These are phyloP conservation scores for Xylaria sp. DNA, from an alignment of 2,329 filamentous ascomycete genomes.

Conservation along the genomic window DNA sequence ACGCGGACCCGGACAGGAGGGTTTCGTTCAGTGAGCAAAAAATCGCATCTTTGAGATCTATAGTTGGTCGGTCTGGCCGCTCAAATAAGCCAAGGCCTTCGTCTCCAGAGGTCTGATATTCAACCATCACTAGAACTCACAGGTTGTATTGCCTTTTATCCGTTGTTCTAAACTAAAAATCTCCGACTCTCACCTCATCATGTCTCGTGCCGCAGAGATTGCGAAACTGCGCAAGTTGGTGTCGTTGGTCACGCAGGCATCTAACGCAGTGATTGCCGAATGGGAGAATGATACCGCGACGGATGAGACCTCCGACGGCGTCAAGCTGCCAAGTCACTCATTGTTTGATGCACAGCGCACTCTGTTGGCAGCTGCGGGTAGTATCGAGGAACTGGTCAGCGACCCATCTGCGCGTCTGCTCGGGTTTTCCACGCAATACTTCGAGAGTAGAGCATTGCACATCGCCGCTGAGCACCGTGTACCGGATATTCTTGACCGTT, in stretches of 20 bases:
- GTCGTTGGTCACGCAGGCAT: background rate
- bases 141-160: background rate
- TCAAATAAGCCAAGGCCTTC: background rate
- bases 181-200: background rate
- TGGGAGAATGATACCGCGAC: background rate
- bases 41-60: background rate
- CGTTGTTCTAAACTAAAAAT: background rate
- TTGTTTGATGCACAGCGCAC: conserved; percentile 34
- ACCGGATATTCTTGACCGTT: conserved; percentile 31
- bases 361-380: conserved; percentile 31
- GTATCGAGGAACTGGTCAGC: conserved; percentile 32
- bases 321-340: conserved; percentile 11
- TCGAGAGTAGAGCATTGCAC: conserved; percentile 33
- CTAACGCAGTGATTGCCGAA: background rate
- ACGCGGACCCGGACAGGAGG: background rate
- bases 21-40: background rate
- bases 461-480: conserved; percentile 33
- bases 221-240: background rate
- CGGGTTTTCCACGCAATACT: conserved; percentile 34
- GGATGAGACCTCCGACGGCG: background rate
- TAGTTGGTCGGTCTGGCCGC: background rate
- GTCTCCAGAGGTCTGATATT: background rate
- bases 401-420: conserved; percentile 31
- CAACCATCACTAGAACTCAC: background rate
- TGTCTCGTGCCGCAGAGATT: background rate